Conservation (phyloP, 2,329 filamentous ascomycete genomes). For the Aspergillus fischeri region DNA sequence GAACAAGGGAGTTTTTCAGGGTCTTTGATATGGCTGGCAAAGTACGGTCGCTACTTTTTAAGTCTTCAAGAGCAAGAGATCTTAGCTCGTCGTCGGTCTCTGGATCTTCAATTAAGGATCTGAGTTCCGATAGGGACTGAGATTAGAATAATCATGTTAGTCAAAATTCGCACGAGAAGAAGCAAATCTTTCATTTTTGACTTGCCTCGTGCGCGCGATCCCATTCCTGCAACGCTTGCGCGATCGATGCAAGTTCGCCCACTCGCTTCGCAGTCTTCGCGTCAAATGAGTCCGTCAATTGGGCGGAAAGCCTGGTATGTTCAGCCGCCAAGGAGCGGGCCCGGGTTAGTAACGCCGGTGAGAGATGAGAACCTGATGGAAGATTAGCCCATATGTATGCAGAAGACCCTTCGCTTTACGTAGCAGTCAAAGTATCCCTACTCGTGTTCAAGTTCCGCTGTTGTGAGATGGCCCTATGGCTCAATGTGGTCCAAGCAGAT, state of each 20-base stretch:
- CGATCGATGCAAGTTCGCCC: slow-evolving; percentile 52
- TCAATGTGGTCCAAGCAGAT: slow-evolving; percentile 30
- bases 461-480: slow-evolving; percentile 18
- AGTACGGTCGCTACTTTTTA: slow-evolving; percentile 59
- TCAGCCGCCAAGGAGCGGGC: slow-evolving; percentile 54
- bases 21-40: slow-evolving; percentile 62
- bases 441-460: slow-evolving; percentile 26
- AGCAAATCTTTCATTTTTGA: neutral
- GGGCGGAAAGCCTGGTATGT: slow-evolving; percentile 50
- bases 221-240: slow-evolving; percentile 53
- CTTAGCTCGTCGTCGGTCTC: slow-evolving; percentile 57
- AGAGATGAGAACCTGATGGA: slow-evolving; percentile 37
- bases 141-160: neutral
- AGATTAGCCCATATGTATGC: neutral
- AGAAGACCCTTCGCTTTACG: slow-evolving; percentile 12
- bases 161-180: neutral
- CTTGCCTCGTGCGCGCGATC: slow-evolving; percentile 55
- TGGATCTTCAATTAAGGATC: slow-evolving; percentile 68
- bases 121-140: slow-evolving; percentile 63
- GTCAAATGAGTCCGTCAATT: slow-evolving; percentile 54
- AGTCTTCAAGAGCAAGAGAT: slow-evolving; percentile 62
- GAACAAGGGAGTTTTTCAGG: slow-evolving; percentile 74
- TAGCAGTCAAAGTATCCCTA: slow-evolving; percentile 20
- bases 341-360: slow-evolving; percentile 52
- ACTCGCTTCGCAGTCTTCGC: slow-evolving; percentile 53